These are phyloP conservation scores for Microsporum ferrugineum DNA, from an alignment of 2,329 filamentous ascomycete species.

Conservation along the genomic window DNA sequence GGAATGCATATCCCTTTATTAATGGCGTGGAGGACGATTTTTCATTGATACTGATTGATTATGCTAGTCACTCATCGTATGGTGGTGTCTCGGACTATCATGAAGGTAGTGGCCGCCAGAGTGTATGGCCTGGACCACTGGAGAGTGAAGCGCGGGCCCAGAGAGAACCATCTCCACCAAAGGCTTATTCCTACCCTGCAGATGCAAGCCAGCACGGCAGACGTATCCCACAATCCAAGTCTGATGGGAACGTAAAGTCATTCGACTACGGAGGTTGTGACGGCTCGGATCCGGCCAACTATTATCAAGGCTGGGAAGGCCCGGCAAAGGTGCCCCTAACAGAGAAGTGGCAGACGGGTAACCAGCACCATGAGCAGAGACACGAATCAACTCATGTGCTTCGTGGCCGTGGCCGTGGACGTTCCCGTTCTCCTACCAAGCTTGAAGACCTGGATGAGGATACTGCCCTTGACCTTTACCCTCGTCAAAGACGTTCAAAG, in stretches of 20 bases:
- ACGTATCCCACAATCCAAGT: constrained; percentile 16
- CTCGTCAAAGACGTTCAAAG: constrained; percentile 16
- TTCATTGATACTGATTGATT: neutral
- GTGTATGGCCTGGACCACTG: constrained; percentile 17
- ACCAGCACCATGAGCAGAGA: constrained; percentile 6
- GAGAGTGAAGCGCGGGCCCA: constrained; percentile 9
- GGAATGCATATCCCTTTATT: constrained; percentile 10
- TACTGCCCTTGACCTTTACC: constrained; percentile 12
- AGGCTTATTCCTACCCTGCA: constrained; percentile 15
- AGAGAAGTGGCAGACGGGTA: neutral
- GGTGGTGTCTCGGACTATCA: constrained; percentile 21
- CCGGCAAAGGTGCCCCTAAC: neutral
- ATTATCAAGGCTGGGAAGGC: constrained; percentile 9
- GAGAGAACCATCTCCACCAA: constrained; percentile 11
- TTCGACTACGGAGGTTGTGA: constrained; percentile 8
- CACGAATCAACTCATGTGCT: constrained; percentile 7
- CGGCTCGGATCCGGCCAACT: neutral
- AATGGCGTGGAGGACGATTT: neutral
- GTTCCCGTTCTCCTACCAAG: constrained; percentile 17
- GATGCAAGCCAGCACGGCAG: constrained; percentile 11
- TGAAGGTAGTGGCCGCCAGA: constrained; percentile 19
- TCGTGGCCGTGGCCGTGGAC: constrained; percentile 6
- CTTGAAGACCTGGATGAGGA: constrained; percentile 20
- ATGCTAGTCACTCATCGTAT: constrained; percentile 16
- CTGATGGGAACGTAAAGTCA: constrained; percentile 15